phyloP scores from a whole-genome alignment of 106 monocot genomes.

The Dactylorhiza incarnata region DNA sequence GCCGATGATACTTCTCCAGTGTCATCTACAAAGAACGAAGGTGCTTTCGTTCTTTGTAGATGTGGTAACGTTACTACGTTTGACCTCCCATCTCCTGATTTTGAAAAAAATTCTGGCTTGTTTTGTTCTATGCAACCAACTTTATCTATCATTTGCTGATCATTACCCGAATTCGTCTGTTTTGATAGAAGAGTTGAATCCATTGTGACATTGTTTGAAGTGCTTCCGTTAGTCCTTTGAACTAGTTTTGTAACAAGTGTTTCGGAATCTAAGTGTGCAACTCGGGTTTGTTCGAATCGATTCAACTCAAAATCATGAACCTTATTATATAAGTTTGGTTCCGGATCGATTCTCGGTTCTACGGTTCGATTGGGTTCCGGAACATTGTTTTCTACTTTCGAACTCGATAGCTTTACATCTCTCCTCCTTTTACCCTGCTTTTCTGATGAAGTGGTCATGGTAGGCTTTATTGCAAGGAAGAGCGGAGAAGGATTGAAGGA shows the following conservation, averaged over 20 bases:
- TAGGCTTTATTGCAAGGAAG: constrained; percentile 70
- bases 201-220: background rate
- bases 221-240: background rate
- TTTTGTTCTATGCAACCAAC: background rate
- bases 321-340: no score
- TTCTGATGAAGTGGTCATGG: constrained; percentile 16
- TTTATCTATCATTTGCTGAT: background rate
- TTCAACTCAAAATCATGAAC: no score
- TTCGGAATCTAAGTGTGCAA: background rate
- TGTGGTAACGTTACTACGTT: background rate
- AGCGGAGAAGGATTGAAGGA: constrained; percentile 52
- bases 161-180: background rate
- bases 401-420: constrained; percentile 1
- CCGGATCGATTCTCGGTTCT: no score
- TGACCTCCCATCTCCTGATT: background rate
- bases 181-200: background rate
- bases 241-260: background rate
- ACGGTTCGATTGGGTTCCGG: background rate
- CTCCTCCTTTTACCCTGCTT: constrained; percentile 24
- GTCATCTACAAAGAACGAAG: constrained; percentile 8
- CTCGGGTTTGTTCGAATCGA: no score
- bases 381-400: background rate
- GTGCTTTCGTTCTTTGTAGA: constrained; percentile 18
- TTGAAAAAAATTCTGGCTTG: constrained; percentile 2
- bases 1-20: constrained; percentile 45